phyloP scores from a whole-genome alignment of 2,329 filamentous ascomycete species.

The Hypoxylon sp. region DNA sequence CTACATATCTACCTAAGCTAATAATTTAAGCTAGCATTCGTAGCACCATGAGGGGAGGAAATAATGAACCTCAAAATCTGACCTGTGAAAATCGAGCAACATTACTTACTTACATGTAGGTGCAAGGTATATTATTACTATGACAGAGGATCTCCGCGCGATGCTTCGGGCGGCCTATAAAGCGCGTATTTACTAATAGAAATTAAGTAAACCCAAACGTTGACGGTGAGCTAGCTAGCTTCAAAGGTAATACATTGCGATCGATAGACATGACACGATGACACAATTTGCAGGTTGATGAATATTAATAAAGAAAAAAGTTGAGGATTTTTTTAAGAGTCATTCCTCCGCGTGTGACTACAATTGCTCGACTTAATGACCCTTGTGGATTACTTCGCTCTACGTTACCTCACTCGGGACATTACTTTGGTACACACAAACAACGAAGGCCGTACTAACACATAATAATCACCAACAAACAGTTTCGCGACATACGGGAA shows the following conservation, averaged over 20 bases:
- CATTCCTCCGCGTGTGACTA: not conserved
- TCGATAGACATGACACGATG: conserved; percentile 45
- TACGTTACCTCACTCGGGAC: not conserved
- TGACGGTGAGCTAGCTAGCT: conserved; percentile 4
- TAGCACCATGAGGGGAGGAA: not conserved
- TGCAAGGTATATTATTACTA: not conserved
- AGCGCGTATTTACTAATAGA: conserved; percentile 8
- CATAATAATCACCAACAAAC: not conserved
- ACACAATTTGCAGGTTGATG: conserved; percentile 4
- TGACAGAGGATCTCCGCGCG: not conserved
- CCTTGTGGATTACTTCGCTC: not conserved
- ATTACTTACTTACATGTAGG: no score
- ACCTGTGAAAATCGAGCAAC: not conserved
- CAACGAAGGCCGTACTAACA: no score
- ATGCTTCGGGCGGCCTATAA: not conserved
- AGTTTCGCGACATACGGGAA: not conserved
- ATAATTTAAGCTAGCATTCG: not conserved
- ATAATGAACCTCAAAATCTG: not conserved
- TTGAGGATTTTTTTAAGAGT: not conserved
- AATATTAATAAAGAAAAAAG: conserved; percentile 18
- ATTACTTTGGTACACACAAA: not conserved
- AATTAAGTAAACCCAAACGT: not conserved
- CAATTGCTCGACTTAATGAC: not conserved
- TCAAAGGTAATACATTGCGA: conserved; percentile 49
- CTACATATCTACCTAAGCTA: no score